Base-by-base conservation (phyloP, 108 stramenopile genomes). In the Nitzschia putrida region DNA sequence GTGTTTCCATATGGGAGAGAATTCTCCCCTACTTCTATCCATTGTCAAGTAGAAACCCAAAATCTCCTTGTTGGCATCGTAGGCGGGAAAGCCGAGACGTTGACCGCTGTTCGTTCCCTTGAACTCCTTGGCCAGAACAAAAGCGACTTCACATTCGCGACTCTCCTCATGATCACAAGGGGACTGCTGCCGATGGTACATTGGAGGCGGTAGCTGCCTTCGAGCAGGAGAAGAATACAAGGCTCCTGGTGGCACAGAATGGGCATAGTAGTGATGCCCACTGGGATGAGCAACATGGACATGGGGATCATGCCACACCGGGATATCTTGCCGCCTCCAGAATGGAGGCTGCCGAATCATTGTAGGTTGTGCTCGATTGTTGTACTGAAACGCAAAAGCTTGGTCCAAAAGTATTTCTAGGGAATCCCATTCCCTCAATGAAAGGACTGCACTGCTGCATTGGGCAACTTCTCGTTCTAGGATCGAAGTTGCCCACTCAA, bases 121-220 rank as follows among this genome's bases (percentile, higher is more conserved):
- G 84, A 72, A 88, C 44, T 81, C 69, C 51, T 83, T 85, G 14
- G 84, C 84, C 57, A 88, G 58, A 12, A 88, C 79, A 53, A 81
- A 88, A 22, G 61, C 65, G 2, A 85, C 81, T 51, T 83, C 73
- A 51, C 49, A 68, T 59, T 79, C 71, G 0, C 66, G 66, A 1
- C 54, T 43, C 22, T n/a, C n/a, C n/a, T n/a, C n/a, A n/a, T n/a
- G n/a, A n/a, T n/a, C n/a, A n/a, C n/a, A n/a, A n/a, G n/a, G n/a
- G n/a, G n/a, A n/a, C n/a, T n/a, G 29, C 29, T 34, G 29, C 1
- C 29, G 4, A 34, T 34, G 29, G 29, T n/a, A n/a, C n/a, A n/a
- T n/a, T n/a, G n/a, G n/a, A n/a, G n/a, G n/a, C n/a, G n/a, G n/a
- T n/a, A n/a, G n/a, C n/a, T n/a, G n/a, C 29, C 29, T 34, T 34